Evolutionary conservation across 2,329 filamentous ascomycete genomes (phyloP), one percentile per base, ranked within the genome.

Genomic region (Colletotrichum kahawae): DNA sequence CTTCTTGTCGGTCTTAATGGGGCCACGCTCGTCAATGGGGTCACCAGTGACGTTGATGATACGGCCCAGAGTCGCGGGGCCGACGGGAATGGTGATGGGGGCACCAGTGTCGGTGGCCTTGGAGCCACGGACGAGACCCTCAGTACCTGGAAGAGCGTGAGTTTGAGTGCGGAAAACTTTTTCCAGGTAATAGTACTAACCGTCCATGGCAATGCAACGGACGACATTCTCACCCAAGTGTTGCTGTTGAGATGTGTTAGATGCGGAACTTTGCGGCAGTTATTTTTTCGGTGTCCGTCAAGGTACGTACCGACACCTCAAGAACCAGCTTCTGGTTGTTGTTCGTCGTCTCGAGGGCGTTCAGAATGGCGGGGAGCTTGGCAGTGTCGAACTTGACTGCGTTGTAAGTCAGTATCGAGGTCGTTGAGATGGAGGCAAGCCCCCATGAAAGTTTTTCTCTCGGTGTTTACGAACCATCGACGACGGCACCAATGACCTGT

Each of bases 21-120:
- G 97, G 82, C 97, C 97, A 90, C 97, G 95, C 92, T 98, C 97
- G 87, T 99, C 97, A 89, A 99, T 98, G 85, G 97, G 97, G 89
- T 99, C 96, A 93, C 97, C 97, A 91, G 97, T 99, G 90, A 99
- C 97, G 93, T 99, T 99, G 91, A 99, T 96, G 92, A 99, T 99
- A 91, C 97, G 97, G 84, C 97, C 97, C 82, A 99, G 95, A 81
- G 95, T 98, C 86, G 90, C 95, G 85, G 92, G 92, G 83, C 97
- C 97, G 88, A 98, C 96, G 85, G 96, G 96, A 83, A 99, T 96
- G 89, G 92, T 95, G 91, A 99, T 99, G 85, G 97, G 97, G 81
- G 92, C 90, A 86, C 97, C 97, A 85, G 96, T 98, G 89, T 99
- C 97, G 82, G 87, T 88, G 82, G 93, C 95, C 87, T 92, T 91